Percentiles rank a stretch among this genome's conserved stretches.
phyloP scores from a whole-genome alignment of 1,284 basidiomycete species.

The Stereum hirsutum region DNA sequence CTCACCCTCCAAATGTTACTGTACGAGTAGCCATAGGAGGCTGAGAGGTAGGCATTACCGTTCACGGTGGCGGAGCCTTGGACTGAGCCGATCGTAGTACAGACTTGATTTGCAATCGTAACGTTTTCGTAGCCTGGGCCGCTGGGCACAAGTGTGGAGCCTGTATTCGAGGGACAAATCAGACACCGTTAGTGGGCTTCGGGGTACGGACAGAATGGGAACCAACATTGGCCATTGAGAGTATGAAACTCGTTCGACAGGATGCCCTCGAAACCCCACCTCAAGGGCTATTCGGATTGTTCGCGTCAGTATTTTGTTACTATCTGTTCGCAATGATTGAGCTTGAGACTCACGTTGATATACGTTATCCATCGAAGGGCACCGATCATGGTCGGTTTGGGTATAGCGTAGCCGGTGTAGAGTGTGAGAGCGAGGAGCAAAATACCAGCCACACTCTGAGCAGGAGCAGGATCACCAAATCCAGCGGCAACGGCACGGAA shows the following conservation, averaged over 20 bases:
- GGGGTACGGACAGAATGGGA: too few species aligned
- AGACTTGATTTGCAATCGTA: slow-evolving; percentile 46
- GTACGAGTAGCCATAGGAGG: slow-evolving; percentile 56
- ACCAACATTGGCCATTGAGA: slow-evolving; percentile 27
- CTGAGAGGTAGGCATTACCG: slow-evolving; percentile 43
- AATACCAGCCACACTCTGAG: slow-evolving; percentile 53
- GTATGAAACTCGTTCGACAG: slow-evolving; percentile 50
- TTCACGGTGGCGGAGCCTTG: slow-evolving; percentile 36
- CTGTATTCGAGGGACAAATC: too few species aligned
- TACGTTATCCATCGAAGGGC: slow-evolving; percentile 58
- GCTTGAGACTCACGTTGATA: slow-evolving; percentile 38
- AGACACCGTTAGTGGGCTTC: too few species aligned
- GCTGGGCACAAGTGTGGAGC: slow-evolving; percentile 31
- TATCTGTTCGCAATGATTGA: too few species aligned
- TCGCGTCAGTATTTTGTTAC: background rate
- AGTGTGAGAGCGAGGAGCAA: slow-evolving; percentile 35
- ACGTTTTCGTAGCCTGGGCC: slow-evolving; percentile 47
- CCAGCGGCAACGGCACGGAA: slow-evolving; percentile 52
- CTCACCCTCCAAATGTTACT: slow-evolving; percentile 61
- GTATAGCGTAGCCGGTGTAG: slow-evolving; percentile 41
- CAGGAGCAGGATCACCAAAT: slow-evolving; percentile 41
- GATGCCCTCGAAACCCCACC: slow-evolving; percentile 43
- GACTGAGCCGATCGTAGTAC: slow-evolving; percentile 45
- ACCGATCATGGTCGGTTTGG: slow-evolving; percentile 49
- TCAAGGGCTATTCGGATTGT: slow-evolving; percentile 25